phyloP scores from a whole-genome alignment of 2,329 filamentous ascomycete genomes.

The Ceratocystiopsis minuta region DNA sequence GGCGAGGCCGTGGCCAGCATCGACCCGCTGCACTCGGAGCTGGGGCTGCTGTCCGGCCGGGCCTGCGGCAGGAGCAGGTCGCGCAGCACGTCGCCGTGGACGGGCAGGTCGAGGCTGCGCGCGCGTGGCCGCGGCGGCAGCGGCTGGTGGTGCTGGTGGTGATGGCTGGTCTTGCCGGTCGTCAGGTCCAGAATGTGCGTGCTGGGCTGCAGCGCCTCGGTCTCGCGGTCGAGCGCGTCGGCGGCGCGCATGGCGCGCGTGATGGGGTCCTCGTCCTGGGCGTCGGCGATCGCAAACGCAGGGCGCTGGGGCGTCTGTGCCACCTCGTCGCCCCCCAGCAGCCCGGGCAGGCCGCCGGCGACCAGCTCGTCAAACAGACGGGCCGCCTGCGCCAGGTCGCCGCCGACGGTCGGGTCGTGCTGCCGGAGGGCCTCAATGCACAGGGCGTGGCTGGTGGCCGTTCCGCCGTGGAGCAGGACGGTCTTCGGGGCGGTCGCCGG shows the following conservation, averaged over 20 bases:
- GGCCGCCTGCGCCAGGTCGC: conserved; percentile 31
- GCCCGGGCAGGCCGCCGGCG: conserved; percentile 28
- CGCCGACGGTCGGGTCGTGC: conserved; percentile 24
- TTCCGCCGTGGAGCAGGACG: conserved; percentile 43
- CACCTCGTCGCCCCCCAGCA: conserved; percentile 11
- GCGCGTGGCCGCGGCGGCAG: conserved; percentile 13
- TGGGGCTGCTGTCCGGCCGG: conserved; percentile 1
- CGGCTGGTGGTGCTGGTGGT: background rate
- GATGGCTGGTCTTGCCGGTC: conserved; percentile 9
- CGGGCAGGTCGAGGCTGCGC: conserved; percentile 31
- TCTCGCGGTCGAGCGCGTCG: conserved; percentile 37
- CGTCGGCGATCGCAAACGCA: background rate
- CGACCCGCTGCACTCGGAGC: conserved; percentile 21
- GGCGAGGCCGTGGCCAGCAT: background rate
- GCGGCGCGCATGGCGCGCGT: conserved; percentile 39
- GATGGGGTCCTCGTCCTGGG: conserved; percentile 26
- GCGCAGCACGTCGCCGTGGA: conserved; percentile 19
- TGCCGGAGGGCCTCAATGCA: conserved; percentile 38
- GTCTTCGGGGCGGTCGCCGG: conserved; percentile 17
- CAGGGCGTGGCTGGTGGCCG: conserved; percentile 31
- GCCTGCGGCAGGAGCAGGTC: conserved; percentile 1
- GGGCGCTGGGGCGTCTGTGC: too few relatives aligned
- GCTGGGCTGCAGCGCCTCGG: conserved; percentile 32
- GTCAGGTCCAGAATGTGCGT: conserved; percentile 29
- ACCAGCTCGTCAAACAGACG: conserved; percentile 30